A percentile compares a stretch with the other conserved stretches of the same genome.
These are phyloP conservation scores for Fraxinus velutina DNA, from an alignment of 305 asterid species.

Conservation along the genomic window DNA sequence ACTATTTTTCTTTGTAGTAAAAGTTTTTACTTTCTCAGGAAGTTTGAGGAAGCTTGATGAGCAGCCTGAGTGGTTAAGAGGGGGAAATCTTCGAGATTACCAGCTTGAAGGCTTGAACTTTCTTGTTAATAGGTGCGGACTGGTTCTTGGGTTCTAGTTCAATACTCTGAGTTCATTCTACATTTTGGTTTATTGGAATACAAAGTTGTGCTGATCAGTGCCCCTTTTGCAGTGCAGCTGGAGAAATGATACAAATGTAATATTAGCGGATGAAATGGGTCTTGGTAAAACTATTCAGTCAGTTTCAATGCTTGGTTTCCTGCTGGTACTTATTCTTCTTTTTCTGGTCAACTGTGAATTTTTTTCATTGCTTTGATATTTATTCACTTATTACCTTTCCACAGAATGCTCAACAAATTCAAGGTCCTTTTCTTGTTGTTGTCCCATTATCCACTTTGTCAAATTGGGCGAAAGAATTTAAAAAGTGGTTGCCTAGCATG, in stretches of 20 bases:
- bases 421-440: conserved; percentile 97
- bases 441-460: conserved; percentile 96
- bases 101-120: conserved; percentile 99
- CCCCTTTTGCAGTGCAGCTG: conserved; percentile 74
- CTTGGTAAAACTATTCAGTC: conserved; percentile 99
- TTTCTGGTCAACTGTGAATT: conserved; percentile 11
- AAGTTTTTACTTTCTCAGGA: conserved; percentile 44
- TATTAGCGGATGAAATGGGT: conserved; percentile 99
- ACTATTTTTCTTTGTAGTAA: conserved; percentile 4
- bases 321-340: conserved; percentile 58
- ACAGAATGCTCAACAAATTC: conserved; percentile 93
- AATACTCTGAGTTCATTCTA: conserved; percentile 9
- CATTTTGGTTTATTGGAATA: conserved; percentile 16
- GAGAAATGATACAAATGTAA: conserved; percentile 98
- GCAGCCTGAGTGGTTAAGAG: conserved; percentile 97
- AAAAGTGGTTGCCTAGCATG: conserved; percentile 92
- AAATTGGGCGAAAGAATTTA: conserved; percentile 98
- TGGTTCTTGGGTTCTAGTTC: conserved; percentile 25
- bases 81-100: conserved; percentile 96
- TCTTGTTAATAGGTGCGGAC: conserved; percentile 87
- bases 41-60: conserved; percentile 97
- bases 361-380: conserved; percentile 18
- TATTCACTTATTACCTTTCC: conserved; percentile 27
- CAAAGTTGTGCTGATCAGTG: conserved; percentile 49
- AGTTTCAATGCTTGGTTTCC: conserved; percentile 97